phyloP scores from a whole-genome alignment of 2,329 filamentous ascomycete species.

The Hymenoscyphus infarciens region DNA sequence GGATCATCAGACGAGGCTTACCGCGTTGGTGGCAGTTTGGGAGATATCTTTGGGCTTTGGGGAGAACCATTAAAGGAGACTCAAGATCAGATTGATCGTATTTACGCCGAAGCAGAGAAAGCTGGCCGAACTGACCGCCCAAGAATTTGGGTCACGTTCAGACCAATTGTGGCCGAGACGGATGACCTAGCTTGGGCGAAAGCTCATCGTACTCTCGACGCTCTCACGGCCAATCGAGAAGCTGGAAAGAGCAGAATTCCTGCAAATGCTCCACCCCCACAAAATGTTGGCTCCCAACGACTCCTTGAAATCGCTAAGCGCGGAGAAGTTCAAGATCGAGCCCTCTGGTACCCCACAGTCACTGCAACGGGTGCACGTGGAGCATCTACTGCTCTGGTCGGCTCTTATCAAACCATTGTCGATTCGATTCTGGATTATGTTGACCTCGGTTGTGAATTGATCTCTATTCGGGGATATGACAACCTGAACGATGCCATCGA shows the following conservation, averaged over 20 bases:
- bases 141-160: slow-evolving; percentile 62
- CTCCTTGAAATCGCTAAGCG: slow-evolving; percentile 53
- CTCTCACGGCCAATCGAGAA: slow-evolving; percentile 43
- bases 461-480: slow-evolving; percentile 59
- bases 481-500: slow-evolving; percentile 58
- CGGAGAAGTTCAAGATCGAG: slow-evolving; percentile 57
- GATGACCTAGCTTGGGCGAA: slow-evolving; percentile 61
- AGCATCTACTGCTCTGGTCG: slow-evolving; percentile 56
- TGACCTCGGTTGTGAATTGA: slow-evolving; percentile 52
- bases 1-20: slow-evolving; percentile 58
- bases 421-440: slow-evolving; percentile 56
- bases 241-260: slow-evolving; percentile 35
- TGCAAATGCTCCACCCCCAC: slow-evolving; percentile 45
- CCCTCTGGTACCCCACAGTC: slow-evolving; percentile 61
- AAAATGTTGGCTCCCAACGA: slow-evolving; percentile 58
- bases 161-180: slow-evolving; percentile 58
- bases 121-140: slow-evolving; percentile 52
- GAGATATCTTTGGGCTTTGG: slow-evolving; percentile 62
- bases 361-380: slow-evolving; percentile 58
- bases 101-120: slow-evolving; percentile 56
- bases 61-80: slow-evolving; percentile 62
- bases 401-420: slow-evolving; percentile 49
- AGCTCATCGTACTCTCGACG: slow-evolving; percentile 53
- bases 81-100: slow-evolving; percentile 57
- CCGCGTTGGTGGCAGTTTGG: slow-evolving; percentile 54